Conservation (phyloP, 176 grass and related monocot species). For the Thalia dealbata region DNA sequence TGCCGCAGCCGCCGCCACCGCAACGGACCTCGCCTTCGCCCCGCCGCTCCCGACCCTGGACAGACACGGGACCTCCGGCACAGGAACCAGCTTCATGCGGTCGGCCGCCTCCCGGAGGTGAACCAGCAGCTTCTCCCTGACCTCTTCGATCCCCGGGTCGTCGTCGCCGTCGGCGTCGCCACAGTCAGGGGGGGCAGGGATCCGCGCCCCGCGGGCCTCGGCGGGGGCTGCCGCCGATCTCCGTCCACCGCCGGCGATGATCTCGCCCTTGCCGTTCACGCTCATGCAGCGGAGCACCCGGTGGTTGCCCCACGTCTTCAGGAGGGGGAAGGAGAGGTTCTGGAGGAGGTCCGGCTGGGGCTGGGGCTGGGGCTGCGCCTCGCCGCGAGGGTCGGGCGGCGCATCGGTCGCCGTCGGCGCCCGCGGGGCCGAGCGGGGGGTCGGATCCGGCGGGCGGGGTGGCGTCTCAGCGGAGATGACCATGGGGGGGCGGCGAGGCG, state of each 20-base stretch:
- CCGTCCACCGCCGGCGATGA: conserved; percentile 4
- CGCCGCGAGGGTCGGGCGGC: neutral
- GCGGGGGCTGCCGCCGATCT: neutral
- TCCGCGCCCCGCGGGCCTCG: neutral
- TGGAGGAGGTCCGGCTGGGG: neutral
- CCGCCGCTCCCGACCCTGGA: neutral
- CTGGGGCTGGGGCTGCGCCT: neutral
- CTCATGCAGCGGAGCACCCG: conserved; percentile 32
- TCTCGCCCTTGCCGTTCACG: conserved; percentile 7
- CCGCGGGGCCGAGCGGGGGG: neutral
- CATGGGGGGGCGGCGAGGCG: neutral
- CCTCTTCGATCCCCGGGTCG: conserved; percentile 29
- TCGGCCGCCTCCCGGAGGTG: conserved; percentile 29
- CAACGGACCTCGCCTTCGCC: neutral
- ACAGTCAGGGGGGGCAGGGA: neutral
- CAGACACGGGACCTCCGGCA: neutral
- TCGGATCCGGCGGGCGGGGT: conserved; percentile 1
- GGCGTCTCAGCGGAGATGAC: neutral
- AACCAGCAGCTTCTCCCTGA: conserved; percentile 26
- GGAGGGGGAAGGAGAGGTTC: conserved; percentile 30
- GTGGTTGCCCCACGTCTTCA: conserved; percentile 59
- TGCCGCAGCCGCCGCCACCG: neutral
- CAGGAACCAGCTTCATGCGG: conserved; percentile 11
- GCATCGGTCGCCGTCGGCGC: neutral
- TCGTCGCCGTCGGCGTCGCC: conserved; percentile 24